Evolutionary conservation across 306 rosid species (phyloP), one percentile per base, ranked within the genome.

Genomic region (Acacia melanoxylon): DNA sequence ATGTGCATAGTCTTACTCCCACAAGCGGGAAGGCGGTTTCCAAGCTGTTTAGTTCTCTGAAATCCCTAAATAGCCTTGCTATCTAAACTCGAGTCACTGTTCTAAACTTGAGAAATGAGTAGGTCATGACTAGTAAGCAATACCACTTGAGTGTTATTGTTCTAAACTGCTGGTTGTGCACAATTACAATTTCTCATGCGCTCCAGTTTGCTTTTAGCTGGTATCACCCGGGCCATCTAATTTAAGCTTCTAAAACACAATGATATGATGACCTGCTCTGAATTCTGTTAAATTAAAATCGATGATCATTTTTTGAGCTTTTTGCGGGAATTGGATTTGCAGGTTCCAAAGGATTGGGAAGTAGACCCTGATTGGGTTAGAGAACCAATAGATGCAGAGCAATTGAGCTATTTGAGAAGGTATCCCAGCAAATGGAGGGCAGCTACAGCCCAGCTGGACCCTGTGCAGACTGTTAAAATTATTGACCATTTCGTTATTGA

Each of bases 401-500:
- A 76, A 40, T 48, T 80, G 76, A 82, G 73, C 83, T 82, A 87
- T 87, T 76, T 67, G 83, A 87, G 88, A 82, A 67, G 48, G 17
- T 83, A 79, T 85, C 90, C 90, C 4, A 87, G 90, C 81, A 85
- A 87, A 87, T 87, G 90, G 90, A 85, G 79, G 78, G 97, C 98
- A 29, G 88, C 88, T 54, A 37, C 78, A 48, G 3, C 92, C 37
- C 86, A 86, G 71, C 98, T 86, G 76, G 98, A 93, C 78, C 98
- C 99, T 15, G 77, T 93, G 29, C 88, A 90, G 22, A 86, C 97
- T 0, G 99, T 96, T 80, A 96, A 90, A 86, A 86, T 96, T 81
- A 97, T 96, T 45, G 98, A 96, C 77, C 97, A 89, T 56, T 93
- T 96, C 59, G 88, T 91, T 69, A 92, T 92, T 77, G 81, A 59